These are phyloP conservation scores for Asclepias syriaca DNA, from an alignment of 257 asterid species.

Conservation along the genomic window DNA sequence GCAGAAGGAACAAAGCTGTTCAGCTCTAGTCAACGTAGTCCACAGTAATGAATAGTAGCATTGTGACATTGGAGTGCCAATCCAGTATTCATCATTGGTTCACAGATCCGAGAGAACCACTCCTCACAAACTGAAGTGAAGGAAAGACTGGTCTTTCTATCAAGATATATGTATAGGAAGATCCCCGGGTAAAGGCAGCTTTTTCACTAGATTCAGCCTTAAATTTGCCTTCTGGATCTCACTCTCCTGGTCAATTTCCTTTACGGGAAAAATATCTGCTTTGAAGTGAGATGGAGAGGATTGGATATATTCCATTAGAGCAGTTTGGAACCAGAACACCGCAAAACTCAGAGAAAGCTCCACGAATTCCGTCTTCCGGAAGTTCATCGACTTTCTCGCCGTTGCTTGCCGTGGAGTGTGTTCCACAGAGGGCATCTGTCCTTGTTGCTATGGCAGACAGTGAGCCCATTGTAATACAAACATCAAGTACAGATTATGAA, in stretches of 20 bases:
- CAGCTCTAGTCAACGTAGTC: conserved; percentile 68
- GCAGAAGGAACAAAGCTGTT: conserved; percentile 55
- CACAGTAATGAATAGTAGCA: conserved; percentile 76
- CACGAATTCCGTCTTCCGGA: neutral
- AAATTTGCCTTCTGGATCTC: no score
- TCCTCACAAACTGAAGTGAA: conserved; percentile 98
- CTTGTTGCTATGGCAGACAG: conserved; percentile 25
- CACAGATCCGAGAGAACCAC: conserved; percentile 98
- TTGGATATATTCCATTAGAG: no score
- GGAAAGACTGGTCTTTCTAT: no score
- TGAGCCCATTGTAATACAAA: conserved; percentile 23
- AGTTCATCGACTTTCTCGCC: conserved; percentile 2
- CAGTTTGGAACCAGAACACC: neutral
- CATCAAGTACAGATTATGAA: no score
- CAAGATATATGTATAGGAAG: no score
- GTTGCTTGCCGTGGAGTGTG: neutral
- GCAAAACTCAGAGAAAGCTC: neutral
- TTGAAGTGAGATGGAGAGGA: no score
- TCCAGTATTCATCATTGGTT: conserved; percentile 99
- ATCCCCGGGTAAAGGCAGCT: no score
- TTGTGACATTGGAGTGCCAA: conserved; percentile 82
- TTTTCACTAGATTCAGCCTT: no score
- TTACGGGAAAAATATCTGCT: no score
- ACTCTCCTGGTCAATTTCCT: no score
- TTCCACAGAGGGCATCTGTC: neutral